Evolutionary conservation across 2,329 filamentous ascomycete species (phyloP), one percentile per base, ranked within the genome.

Genomic region (Talaromyces sp.): DNA sequence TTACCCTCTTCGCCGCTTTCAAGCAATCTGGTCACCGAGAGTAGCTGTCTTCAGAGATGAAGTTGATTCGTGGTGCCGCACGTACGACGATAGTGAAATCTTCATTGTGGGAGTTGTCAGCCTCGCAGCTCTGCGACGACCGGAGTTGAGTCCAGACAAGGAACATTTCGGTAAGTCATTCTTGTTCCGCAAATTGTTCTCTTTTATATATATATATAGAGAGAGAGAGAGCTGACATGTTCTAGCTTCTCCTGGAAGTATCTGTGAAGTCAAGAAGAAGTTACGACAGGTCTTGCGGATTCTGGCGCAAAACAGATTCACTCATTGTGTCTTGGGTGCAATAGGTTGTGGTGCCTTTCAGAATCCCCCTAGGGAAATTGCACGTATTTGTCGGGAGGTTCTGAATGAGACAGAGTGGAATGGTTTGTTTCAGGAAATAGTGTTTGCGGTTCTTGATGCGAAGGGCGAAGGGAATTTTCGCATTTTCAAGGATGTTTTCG

Each of bases 331-430:
- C 2, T 73, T 88, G 1, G 85, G 85, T 0, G 85, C 86, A 0
- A 64, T 88, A 49, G 86, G 85, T 0, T 88, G 85, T 58, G 86
- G 85, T 3, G 84, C 81, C 1, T 87, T 85, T 63, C 63, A 62
- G 0, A 86, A 87, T 62, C 85, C 85, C 9, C 75, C 76, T 0
- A 67, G 70, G 35, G 81, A 84, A 55, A 79, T 87, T 16, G 84
- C 81, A 2, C 52, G 66, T 29, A 84, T 82, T 57, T 88, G 84
- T 75, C 65, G 75, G 40, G 80, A 84, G 64, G 82, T 86, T 29
- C 67, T 87, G 49, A 49, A 61, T 17, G 83, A 87, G 65, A 33
- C 56, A 1, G 84, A 87, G 70, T 86, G 82, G 1, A 48, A 47
- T 30, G 82, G 82, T 0, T 84, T 82, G 80, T 86, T 83, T 80